Conservation (phyloP, 805 yeast genomes). For the Ogataea pignaliae region DNA sequence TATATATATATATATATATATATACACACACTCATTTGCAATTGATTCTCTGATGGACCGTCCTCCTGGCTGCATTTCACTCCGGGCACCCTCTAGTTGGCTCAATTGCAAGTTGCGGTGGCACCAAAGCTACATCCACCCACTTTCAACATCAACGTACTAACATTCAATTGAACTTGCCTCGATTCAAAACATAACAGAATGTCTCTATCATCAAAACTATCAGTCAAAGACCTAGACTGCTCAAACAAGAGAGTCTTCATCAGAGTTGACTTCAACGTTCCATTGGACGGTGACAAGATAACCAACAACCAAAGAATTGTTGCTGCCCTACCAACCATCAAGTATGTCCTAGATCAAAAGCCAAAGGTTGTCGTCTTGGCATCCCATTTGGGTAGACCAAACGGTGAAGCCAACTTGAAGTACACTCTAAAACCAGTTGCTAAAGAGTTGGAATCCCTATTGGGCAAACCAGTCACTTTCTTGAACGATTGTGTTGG, state of each 20-base stretch:
- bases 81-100: too few relatives aligned
- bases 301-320: conserved; percentile 99
- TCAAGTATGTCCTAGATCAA: conserved; percentile 87
- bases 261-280: conserved; percentile 97
- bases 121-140: too few relatives aligned
- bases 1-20: too few relatives aligned
- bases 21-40: too few relatives aligned
- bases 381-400: conserved; percentile 99
- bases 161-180: too few relatives aligned
- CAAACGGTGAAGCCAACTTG: conserved; percentile 84
- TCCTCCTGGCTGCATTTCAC: too few relatives aligned
- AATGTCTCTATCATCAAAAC: conserved; percentile 93
- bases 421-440: conserved; percentile 94
- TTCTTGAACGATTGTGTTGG: conserved; percentile 95
- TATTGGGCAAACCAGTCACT: conserved; percentile 68
- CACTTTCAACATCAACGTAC: too few relatives aligned
- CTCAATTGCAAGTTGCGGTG: too few relatives aligned
- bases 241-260: conserved; percentile 91
- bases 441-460: conserved; percentile 78
- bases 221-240: conserved; percentile 87
- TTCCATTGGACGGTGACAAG: conserved; percentile 90
- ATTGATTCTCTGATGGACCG: too few relatives aligned
- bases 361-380: conserved; percentile 87
- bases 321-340: conserved; percentile 98
- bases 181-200: conserved; percentile 4